Percentiles rank a stretch among this genome's conserved stretches.
Conservation (phyloP, 768 basidiomycete species). For the Russula olivacea region DNA sequence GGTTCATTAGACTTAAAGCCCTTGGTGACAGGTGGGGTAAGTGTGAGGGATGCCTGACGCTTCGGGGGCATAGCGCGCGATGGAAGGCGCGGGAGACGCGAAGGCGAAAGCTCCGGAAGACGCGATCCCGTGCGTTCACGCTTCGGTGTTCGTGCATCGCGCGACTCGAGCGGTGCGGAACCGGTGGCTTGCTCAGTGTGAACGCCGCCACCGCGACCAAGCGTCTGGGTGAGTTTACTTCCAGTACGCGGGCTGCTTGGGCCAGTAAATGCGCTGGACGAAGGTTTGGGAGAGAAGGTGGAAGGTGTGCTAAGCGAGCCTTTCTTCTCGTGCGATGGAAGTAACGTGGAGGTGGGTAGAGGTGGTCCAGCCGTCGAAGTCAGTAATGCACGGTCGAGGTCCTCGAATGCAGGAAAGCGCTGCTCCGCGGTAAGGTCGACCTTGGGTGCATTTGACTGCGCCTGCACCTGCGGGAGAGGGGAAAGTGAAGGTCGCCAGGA, state of each 20-base stretch:
- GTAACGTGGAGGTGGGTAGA: conserved; percentile 11
- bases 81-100: conserved; percentile 25
- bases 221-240: conserved; percentile 11
- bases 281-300: background rate
- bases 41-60: conserved; percentile 40
- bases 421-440: conserved; percentile 54
- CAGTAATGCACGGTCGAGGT: conserved; percentile 56
- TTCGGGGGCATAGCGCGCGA: conserved; percentile 45
- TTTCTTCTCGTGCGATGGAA: conserved; percentile 9
- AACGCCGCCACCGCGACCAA: conserved; percentile 35
- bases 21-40: background rate
- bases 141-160: conserved; percentile 11
- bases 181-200: conserved; percentile 57
- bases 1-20: conserved; percentile 13
- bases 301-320: background rate
- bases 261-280: conserved; percentile 1
- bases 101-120: conserved; percentile 20
- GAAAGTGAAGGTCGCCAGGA: conserved; percentile 21
- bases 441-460: conserved; percentile 26
- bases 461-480: background rate
- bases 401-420: conserved; percentile 84
- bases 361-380: conserved; percentile 26
- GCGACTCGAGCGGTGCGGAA: conserved; percentile 42
- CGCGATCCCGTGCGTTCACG: conserved; percentile 15
- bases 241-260: conserved; percentile 2